Evolutionary conservation across 2,329 filamentous ascomycete genomes (phyloP).

Genomic region (Pseudodiploospora longispora): DNA sequence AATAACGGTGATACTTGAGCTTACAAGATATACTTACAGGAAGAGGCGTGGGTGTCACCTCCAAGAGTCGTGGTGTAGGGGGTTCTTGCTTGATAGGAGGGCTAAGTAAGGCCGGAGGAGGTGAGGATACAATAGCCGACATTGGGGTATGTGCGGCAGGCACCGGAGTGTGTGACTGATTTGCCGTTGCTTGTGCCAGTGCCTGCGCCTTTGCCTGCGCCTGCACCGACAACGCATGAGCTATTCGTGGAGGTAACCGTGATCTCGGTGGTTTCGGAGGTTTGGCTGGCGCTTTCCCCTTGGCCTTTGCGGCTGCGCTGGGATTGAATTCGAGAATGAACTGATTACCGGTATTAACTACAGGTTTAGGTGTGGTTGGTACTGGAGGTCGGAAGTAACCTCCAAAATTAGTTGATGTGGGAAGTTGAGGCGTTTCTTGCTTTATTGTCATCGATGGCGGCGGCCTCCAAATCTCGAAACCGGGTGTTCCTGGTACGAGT

Average conservation of each 20-base stretch:
- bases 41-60: conserved; percentile 16
- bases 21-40: conserved; percentile 16
- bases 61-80: conserved; percentile 19
- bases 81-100: conserved; percentile 23
- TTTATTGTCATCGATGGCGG: conserved; percentile 19
- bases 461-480: conserved; percentile 30
- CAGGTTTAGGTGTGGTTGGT: conserved; percentile 31
- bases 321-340: conserved; percentile 29
- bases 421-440: conserved; percentile 16
- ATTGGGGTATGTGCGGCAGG: not conserved
- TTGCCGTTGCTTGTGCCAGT: conserved; percentile 10
- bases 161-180: conserved; percentile 1
- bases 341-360: conserved; percentile 25
- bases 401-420: conserved; percentile 13
- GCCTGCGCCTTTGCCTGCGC: conserved; percentile 12
- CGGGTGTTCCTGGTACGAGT: conserved; percentile 24
- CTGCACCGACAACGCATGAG: not conserved
- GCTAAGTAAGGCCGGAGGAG: conserved; percentile 10
- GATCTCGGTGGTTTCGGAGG: conserved; percentile 23
- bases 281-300: conserved; percentile 27
- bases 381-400: conserved; percentile 30
- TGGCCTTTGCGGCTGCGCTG: conserved; percentile 17
- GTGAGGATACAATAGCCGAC: not conserved
- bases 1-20: not conserved
- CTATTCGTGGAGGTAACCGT: conserved; percentile 13